Conservation (phyloP, 2,329 filamentous ascomycete species). For the Aspergillus unguis region DNA sequence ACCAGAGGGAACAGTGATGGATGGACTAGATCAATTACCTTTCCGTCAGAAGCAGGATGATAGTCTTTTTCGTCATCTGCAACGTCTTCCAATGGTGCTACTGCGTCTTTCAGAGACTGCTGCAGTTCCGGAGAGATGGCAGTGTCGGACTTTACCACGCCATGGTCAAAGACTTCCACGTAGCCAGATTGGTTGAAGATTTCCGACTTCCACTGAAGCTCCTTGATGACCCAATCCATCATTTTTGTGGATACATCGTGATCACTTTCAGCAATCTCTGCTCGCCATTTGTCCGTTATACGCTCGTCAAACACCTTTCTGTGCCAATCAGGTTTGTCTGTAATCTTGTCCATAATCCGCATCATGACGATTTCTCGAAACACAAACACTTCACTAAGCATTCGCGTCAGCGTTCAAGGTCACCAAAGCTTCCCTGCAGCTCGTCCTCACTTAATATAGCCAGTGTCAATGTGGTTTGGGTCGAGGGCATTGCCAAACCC, state of each 20-base stretch:
- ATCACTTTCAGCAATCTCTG: neutral
- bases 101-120: slow-evolving; percentile 45
- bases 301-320: neutral
- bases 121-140: slow-evolving; percentile 42
- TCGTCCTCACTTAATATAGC: neutral
- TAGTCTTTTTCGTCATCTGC: slow-evolving; percentile 55
- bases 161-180: neutral
- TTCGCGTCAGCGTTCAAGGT: neutral
- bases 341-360: neutral
- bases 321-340: neutral
- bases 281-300: neutral
- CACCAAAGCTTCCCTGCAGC: neutral
- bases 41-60: slow-evolving; percentile 57
- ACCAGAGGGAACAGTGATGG: slow-evolving; percentile 51
- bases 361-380: neutral
- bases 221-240: neutral
- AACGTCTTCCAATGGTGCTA: slow-evolving; percentile 49
- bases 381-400: neutral
- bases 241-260: neutral
- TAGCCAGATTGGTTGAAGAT: neutral
- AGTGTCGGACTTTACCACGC: neutral
- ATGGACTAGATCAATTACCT: slow-evolving; percentile 55
- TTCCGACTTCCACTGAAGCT: neutral
- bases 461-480: neutral
- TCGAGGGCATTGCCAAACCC: neutral